phyloP scores from a whole-genome alignment of 2,329 filamentous ascomycete species.

The Fusarium luffae region DNA sequence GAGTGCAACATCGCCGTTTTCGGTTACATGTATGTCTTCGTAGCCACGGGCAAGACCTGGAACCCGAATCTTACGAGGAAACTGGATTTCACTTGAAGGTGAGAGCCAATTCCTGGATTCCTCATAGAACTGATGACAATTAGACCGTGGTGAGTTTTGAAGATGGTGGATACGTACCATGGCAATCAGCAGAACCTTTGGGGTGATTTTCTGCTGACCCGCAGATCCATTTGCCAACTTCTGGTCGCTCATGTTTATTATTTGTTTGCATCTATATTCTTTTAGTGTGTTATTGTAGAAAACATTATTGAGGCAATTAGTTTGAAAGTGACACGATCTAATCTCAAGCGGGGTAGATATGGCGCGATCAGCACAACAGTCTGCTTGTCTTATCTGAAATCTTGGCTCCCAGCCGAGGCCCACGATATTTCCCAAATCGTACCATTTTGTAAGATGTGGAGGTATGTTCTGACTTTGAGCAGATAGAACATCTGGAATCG shows the following conservation, averaged over 20 bases:
- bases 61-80: slow-evolving; percentile 18
- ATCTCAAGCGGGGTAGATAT: slow-evolving; percentile 22
- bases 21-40: slow-evolving; percentile 17
- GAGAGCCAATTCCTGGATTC: slow-evolving; percentile 30
- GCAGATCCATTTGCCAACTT: neutral
- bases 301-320: slow-evolving; percentile 5
- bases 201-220: slow-evolving; percentile 1
- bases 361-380: slow-evolving; percentile 16
- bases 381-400: neutral
- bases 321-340: slow-evolving; percentile 2
- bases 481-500: fast-evolving
- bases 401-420: neutral
- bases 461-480: neutral
- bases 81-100: slow-evolving; percentile 8
- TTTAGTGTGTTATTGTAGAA: neutral
- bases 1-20: slow-evolving; percentile 14
- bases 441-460: neutral
- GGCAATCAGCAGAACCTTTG: slow-evolving; percentile 29
- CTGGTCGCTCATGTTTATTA: neutral
- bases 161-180: neutral
- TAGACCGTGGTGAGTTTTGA: neutral
- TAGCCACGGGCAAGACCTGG: slow-evolving; percentile 30
- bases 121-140: slow-evolving; percentile 10
- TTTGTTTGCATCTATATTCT: fast-evolving
- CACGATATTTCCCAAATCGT: slow-evolving; percentile 2